Evolutionary conservation across 2,329 filamentous ascomycete species (phyloP), one percentile per base, ranked within the genome.

Genomic region (Coniella lustricola): DNA sequence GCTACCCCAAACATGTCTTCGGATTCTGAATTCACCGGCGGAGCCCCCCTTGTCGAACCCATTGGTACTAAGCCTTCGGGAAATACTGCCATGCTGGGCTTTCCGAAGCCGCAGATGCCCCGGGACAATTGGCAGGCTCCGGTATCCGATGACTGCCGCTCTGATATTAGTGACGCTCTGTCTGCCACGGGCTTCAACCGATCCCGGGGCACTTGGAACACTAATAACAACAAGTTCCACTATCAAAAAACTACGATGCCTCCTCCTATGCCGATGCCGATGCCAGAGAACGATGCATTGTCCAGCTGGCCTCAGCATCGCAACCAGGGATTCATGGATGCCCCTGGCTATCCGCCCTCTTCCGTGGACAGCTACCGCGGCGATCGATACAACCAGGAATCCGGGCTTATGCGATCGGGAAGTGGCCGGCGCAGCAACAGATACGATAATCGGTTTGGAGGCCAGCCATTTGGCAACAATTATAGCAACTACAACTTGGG

Each of bases 131-230:
- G 81, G 82, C 49, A 54, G 31, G 49, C 42, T 18, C 59, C 69
- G 9, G 61, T 64, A 10, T 66, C 66, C 37, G 79, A 83, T 17
- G 80, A 83, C 59, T 63, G 67, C 56, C 71, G 72, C 45, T 78
- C 78, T 10, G 79, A 83, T 49, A 71, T 72, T 31, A 76, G 74
- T 58, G 80, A 84, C 55, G 63, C 72, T 31, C 55, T 77, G 44
- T 74, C 77, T 14, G 60, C 69, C 18, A 71, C 70, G 34, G 70
- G 71, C 4, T 77, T 79, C 61, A 75, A 70, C 49, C 75, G 77
- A 43, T 62, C 72, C 48, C 73, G 77, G 36, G 73, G 71, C 43
- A 77, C 81, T 47, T 84, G 80, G 79, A 71, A 66, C 54, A 73
- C 65, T 16, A 65, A 67, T 16, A 65, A 67, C 41, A 78, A 41